Conservation (phyloP, 2,329 filamentous ascomycete genomes). For the Taxawa tesnikishii region DNA sequence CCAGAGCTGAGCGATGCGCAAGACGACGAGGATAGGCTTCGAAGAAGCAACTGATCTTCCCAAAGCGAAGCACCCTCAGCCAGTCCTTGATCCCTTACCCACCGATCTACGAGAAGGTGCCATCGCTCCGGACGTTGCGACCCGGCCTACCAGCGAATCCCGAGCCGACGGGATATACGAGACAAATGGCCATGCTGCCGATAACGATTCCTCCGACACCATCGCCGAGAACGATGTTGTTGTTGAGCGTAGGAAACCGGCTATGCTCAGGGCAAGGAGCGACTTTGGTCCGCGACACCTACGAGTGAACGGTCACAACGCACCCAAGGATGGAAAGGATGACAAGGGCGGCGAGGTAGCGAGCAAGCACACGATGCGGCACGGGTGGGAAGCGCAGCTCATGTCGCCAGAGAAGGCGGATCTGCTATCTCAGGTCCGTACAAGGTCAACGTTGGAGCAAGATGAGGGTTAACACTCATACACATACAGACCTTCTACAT, state of each 20-base stretch:
- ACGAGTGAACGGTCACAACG: conserved; percentile 12
- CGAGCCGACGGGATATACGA: not conserved
- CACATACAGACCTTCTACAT: conserved; percentile 79
- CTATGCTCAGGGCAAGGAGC: conserved; percentile 38
- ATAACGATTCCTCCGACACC: not conserved
- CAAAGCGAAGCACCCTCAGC: conserved; percentile 16
- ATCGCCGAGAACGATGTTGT: not conserved
- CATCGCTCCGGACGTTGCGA: not conserved
- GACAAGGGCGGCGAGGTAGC: conserved; percentile 22
- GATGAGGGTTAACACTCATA: not conserved
- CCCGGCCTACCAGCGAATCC: not conserved
- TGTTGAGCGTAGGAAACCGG: conserved; percentile 16
- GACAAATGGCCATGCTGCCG: not conserved
- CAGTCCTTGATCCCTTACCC: conserved; percentile 10
- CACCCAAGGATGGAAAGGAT: too few species aligned
- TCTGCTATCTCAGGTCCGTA: conserved; percentile 58
- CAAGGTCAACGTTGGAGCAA: too few species aligned
- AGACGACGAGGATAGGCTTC: conserved; percentile 9
- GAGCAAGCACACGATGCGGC: conserved; percentile 43
- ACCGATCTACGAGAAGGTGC: conserved; percentile 6
- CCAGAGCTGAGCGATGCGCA: conserved; percentile 1
- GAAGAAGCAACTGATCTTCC: conserved; percentile 11
- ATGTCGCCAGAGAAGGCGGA: conserved; percentile 82
- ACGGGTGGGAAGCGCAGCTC: conserved; percentile 89
- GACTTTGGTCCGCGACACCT: conserved; percentile 41